Conservation (phyloP, 1,139 yeast species). For the Diutina mesorugosa region DNA sequence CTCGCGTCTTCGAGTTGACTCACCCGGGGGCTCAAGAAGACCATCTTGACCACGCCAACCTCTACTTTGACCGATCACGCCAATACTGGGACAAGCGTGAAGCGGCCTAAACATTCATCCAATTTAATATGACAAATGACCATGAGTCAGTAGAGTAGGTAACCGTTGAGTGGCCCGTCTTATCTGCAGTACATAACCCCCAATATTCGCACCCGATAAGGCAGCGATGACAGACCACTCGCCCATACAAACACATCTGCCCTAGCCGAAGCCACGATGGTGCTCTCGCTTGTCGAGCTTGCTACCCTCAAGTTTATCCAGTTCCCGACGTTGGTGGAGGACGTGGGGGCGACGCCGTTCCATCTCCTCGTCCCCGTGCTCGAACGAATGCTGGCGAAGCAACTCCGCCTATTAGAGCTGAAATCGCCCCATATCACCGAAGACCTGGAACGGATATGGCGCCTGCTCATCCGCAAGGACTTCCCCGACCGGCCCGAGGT, state of each 20-base stretch:
- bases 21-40: conserved; percentile 40
- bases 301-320: neutral
- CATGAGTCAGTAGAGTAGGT: too few species aligned
- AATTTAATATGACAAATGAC: too few species aligned
- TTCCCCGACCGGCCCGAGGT: conserved; percentile 1
- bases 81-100: conserved; percentile 11
- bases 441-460: conserved; percentile 1
- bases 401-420: neutral
- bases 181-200: neutral
- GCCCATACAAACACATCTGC: neutral
- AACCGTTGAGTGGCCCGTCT: neutral
- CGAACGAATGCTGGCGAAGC: neutral
- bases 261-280: neutral
- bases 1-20: conserved; percentile 76
- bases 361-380: neutral
- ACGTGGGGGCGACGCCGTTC: neutral
- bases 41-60: conserved; percentile 75
- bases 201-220: neutral
- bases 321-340: neutral
- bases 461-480: neutral
- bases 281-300: neutral
- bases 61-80: conserved; percentile 70
- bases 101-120: neutral
- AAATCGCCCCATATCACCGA: neutral
- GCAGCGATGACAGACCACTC: neutral